phyloP scores from a whole-genome alignment of 106 monocot genomes.

The Cymbidium sinense region DNA sequence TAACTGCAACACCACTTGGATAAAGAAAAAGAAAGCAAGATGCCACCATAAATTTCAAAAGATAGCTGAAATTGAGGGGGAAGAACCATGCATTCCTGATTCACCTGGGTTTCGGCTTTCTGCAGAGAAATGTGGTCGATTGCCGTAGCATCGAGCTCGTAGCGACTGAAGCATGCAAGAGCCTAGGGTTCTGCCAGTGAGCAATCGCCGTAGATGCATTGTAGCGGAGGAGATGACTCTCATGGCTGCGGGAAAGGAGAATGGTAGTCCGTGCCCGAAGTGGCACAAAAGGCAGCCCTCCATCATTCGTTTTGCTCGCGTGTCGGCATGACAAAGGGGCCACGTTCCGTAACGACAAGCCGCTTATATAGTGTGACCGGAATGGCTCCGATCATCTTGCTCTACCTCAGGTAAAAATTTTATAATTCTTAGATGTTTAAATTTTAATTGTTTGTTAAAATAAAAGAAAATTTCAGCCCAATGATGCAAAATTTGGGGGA shows the following conservation, averaged over 20 bases:
- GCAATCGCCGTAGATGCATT: not conserved
- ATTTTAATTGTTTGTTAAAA: no score
- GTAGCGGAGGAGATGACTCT: not conserved
- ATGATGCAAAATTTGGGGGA: no score
- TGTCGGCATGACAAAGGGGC: no score
- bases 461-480: no score
- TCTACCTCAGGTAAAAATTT: no score
- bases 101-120: constrained; percentile 11
- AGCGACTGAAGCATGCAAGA: not conserved
- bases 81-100: not conserved
- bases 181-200: not conserved
- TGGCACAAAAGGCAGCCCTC: no score
- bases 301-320: no score
- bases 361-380: no score
- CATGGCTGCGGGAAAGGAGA: not conserved
- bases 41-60: not conserved
- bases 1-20: no score
- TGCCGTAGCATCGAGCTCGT: constrained; percentile 5
- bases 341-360: no score
- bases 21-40: not conserved
- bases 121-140: not conserved
- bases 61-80: not conserved
- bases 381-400: no score
- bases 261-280: not conserved
- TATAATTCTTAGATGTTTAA: no score